phyloP scores from a whole-genome alignment of 2,329 filamentous ascomycete species.

The Ophiosphaerella herpotricha region DNA sequence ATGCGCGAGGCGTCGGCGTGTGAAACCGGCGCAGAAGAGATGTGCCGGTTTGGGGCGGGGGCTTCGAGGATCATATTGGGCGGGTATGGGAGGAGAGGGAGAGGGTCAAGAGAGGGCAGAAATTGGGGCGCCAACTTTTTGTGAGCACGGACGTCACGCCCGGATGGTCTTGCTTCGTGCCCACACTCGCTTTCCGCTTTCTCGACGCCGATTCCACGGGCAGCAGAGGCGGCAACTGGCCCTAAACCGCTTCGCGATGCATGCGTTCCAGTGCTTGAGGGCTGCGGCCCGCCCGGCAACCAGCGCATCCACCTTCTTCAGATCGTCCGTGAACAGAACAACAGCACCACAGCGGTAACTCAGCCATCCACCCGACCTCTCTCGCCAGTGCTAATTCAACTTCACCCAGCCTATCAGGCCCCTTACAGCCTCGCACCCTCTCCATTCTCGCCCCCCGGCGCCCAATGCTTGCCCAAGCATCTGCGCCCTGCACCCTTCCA shows the following conservation, averaged over 20 bases:
- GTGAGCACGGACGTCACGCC: slow-evolving; percentile 29
- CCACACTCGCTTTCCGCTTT: background rate
- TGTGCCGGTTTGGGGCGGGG: slow-evolving; percentile 45
- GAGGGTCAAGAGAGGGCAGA: slow-evolving; percentile 4
- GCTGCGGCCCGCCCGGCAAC: slow-evolving; percentile 26
- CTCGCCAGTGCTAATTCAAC: background rate
- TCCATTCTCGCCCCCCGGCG: slow-evolving; percentile 35
- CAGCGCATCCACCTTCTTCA: slow-evolving; percentile 22
- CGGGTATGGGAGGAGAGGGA: background rate
- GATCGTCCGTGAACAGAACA: slow-evolving; percentile 20
- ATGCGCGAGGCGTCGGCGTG: slow-evolving; percentile 38
- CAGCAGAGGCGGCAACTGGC: slow-evolving; percentile 1
- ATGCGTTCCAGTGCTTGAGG: slow-evolving; percentile 38
- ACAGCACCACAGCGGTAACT: slow-evolving; percentile 26
- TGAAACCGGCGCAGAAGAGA: slow-evolving; percentile 38
- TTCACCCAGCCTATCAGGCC: slow-evolving; percentile 5
- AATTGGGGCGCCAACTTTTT: slow-evolving; percentile 31
- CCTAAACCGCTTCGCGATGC: slow-evolving; percentile 27
- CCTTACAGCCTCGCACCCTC: slow-evolving; percentile 25
- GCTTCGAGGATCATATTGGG: slow-evolving; percentile 38
- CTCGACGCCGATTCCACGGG: background rate
- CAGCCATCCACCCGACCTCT: background rate
- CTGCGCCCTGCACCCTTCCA: slow-evolving; percentile 18
- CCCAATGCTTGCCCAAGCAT: slow-evolving; percentile 29
- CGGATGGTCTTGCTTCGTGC: slow-evolving; percentile 17